Conservation (phyloP, 1,139 yeast species). For the Taphrina betulina region DNA sequence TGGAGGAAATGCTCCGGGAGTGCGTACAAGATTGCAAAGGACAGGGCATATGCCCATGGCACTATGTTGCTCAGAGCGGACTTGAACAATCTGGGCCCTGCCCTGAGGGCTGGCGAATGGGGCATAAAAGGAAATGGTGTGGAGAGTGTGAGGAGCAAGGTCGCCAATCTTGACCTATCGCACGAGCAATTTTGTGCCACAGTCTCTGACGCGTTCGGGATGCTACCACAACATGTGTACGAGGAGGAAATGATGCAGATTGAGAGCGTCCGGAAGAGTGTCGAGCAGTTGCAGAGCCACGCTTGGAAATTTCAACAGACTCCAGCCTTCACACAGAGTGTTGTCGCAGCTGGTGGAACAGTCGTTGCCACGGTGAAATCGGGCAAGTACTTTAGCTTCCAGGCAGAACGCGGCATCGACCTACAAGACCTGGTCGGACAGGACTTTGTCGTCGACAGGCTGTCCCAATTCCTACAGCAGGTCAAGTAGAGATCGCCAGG, state of each 20-base stretch:
- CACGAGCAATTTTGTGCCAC: conserved; percentile 52
- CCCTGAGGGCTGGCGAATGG: conserved; percentile 54
- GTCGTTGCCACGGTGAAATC: conserved; percentile 1
- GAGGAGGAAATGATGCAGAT: conserved; percentile 18
- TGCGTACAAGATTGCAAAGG: conserved; percentile 80
- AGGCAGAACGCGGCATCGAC: background rate
- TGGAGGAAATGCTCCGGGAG: conserved; percentile 76
- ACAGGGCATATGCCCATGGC: conserved; percentile 91
- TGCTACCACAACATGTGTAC: conserved; percentile 43
- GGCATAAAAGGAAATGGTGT: conserved; percentile 63
- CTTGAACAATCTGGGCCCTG: conserved; percentile 56
- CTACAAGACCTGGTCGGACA: background rate
- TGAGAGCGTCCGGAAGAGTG: conserved; percentile 4
- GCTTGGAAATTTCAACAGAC: conserved; percentile 71
- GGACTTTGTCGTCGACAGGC: background rate
- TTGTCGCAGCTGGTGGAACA: background rate
- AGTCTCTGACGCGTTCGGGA: conserved; percentile 52
- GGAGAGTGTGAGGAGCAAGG: conserved; percentile 74
- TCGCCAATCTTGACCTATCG: conserved; percentile 59
- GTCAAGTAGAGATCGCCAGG: too few relatives aligned
- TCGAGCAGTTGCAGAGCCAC: conserved; percentile 52
- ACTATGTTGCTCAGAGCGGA: conserved; percentile 81
- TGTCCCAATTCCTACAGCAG: too few relatives aligned
- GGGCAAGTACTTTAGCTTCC: conserved; percentile 1
- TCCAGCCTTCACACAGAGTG: conserved; percentile 58